Conservation (phyloP, 306 rosid genomes). For the Styphnolobium japonicum region DNA sequence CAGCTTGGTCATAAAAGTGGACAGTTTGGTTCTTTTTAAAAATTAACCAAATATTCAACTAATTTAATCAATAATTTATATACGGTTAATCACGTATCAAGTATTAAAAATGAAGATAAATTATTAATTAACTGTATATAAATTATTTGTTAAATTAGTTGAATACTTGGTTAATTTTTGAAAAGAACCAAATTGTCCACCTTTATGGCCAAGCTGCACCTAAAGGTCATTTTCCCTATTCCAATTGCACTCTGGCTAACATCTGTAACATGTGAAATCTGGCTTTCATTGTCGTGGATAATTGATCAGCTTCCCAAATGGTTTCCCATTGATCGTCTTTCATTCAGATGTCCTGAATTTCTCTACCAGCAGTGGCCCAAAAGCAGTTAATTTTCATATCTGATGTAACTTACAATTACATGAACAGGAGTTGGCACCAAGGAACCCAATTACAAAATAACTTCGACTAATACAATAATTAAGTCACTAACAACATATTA, state of each 20-base stretch:
- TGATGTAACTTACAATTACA: neutral
- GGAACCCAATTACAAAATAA: neutral
- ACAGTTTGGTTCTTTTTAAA: too few relatives aligned
- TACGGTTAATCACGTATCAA: too few relatives aligned
- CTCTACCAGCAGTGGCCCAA: neutral
- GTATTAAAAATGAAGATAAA: too few relatives aligned
- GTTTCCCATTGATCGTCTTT: constrained; percentile 94
- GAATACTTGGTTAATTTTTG: too few relatives aligned
- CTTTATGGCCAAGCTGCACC: too few relatives aligned
- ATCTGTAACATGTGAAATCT: constrained; percentile 82
- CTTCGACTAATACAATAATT: neutral
- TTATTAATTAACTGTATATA: too few relatives aligned
- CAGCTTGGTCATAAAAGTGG: too few relatives aligned
- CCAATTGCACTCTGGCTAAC: constrained; percentile 92
- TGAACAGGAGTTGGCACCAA: neutral
- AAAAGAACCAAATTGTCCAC: too few relatives aligned
- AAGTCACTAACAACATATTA: neutral
- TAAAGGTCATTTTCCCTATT: too few relatives aligned
- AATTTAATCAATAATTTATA: too few relatives aligned
- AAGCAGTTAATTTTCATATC: neutral
- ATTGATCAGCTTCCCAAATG: constrained; percentile 96
- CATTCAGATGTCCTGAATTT: constrained; percentile 55
- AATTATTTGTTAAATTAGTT: too few relatives aligned
- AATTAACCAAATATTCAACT: too few relatives aligned
- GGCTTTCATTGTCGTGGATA: constrained; percentile 93